Base-by-base conservation (phyloP, 345 rosid species). In the Punica granatum region DNA sequence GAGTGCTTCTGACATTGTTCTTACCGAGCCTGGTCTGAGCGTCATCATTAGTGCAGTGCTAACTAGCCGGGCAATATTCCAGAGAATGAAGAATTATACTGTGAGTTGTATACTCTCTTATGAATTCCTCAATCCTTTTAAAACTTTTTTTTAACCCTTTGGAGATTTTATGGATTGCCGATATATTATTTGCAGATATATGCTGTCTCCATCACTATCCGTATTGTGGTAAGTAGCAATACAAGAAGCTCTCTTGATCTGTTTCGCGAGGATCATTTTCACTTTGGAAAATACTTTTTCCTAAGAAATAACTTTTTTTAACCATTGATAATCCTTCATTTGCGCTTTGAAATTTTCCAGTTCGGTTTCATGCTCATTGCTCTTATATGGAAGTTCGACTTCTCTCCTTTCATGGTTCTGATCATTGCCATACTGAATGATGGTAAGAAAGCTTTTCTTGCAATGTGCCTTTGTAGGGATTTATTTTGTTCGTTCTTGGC, bases 381-480 rank as follows among this genome's bases (percentile, higher is more conserved):
- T 60, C 79, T 92, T 34, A 84, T 92, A 67, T 92, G 98, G 98
- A 73, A 73, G 71, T 92, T 79, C 15, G 96, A 92, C 73, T 92
- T 92, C 76, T 85, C 98, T 1, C 98, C 98, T 4, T 92, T 92
- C 83, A 88, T 92, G 98, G 94, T 92, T 77, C 76, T 92, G 82
- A 90, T 92, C 63, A 92, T 92, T 60, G 98, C 98, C 65, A 88
- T 92, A 65, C 80, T 90, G 23, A 93, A 93, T 74, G 97, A 93
- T 14, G 98, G 93, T 90, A 67, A 76, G 91, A 62, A 49, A 53
- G 25, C n/a, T 30, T 1, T 53, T 28, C 39, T 19, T 28, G 53
- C 49, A 34, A 58, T 53, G 18, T 23, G 30, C 31, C 1, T 11
- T 8, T 6, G 1, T 56, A 28, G 16, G 33, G 33, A 49, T 30